Evolutionary conservation across 2,329 filamentous ascomycete genomes (phyloP).

Genomic region (Leptographium lundbergii): DNA sequence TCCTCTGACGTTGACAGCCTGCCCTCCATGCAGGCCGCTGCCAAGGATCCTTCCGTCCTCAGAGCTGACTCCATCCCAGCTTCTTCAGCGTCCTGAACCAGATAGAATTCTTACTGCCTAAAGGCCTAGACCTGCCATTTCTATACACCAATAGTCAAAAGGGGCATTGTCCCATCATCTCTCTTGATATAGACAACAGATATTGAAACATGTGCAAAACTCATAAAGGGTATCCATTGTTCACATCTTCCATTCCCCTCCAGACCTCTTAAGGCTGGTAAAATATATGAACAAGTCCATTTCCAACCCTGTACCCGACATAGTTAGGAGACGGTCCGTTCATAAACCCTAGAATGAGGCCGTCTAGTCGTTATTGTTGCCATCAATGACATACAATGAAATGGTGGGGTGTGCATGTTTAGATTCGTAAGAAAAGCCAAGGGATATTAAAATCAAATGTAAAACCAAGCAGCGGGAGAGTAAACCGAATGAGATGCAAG

Average conservation of each 20-base stretch:
- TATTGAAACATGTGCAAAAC: neutral
- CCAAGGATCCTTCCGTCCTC: slow-evolving; percentile 10
- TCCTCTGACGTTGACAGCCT: slow-evolving; percentile 28
- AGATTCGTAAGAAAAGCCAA: no score
- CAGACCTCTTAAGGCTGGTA: neutral
- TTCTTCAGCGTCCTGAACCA: neutral
- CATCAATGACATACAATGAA: neutral
- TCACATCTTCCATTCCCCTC: neutral
- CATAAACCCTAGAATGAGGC: neutral
- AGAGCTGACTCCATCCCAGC: slow-evolving; percentile 1
- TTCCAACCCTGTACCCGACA: neutral
- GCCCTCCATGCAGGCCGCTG: slow-evolving; percentile 27
- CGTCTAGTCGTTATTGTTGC: neutral
- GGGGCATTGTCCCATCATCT: neutral
- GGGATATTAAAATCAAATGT: no score
- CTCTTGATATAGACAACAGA: neutral
- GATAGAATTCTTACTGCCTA: neutral
- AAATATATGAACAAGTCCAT: neutral
- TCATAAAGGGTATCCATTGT: neutral
- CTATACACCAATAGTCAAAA: no score
- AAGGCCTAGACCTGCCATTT: no score
- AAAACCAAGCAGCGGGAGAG: no score
- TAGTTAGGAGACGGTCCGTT: neutral
- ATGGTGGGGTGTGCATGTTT: neutral
- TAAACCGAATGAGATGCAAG: no score